Conservation (phyloP, 257 asterid genomes). For the Salvia hispanica region DNA sequence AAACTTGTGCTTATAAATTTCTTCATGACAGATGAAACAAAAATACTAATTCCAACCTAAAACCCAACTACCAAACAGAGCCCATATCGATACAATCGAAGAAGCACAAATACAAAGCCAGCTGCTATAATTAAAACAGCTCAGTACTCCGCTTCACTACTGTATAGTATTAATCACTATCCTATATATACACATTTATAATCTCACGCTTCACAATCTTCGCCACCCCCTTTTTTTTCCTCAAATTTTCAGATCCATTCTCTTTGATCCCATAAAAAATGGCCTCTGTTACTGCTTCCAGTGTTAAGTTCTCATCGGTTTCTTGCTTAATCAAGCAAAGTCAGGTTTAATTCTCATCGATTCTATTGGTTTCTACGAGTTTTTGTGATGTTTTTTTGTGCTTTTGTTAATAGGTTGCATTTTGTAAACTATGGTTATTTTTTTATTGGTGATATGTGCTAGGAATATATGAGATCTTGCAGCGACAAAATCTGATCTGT, state of each 20-base stretch:
- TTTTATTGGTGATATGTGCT: constrained; percentile 21
- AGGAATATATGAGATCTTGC: not conserved
- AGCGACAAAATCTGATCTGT: not conserved
- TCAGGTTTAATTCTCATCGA: constrained; percentile 47
- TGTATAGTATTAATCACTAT: constrained; percentile 1
- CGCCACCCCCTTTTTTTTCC: constrained; percentile 44
- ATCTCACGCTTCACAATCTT: constrained; percentile 38
- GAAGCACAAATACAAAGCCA: constrained; percentile 2
- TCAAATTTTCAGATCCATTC: constrained; percentile 42
- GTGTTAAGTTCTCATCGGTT: constrained; percentile 46
- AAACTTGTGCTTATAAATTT: too few species aligned
- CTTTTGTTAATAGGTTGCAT: not conserved
- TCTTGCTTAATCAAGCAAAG: constrained; percentile 59
- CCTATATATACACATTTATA: not conserved
- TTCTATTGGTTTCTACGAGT: not conserved
- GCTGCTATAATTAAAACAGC: constrained; percentile 27
- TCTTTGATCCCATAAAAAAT: constrained; percentile 37
- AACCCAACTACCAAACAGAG: constrained; percentile 33
- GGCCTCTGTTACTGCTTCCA: constrained; percentile 68
- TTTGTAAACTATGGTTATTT: not conserved
- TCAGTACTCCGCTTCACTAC: too few species aligned
- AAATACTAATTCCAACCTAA: constrained; percentile 18
- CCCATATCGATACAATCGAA: constrained; percentile 40
- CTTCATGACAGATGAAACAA: too few species aligned
- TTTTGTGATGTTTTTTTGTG: not conserved